Conservation (phyloP, 495 filamentous ascomycete genomes). For the Lasiosphaeriaceae sp. region DNA sequence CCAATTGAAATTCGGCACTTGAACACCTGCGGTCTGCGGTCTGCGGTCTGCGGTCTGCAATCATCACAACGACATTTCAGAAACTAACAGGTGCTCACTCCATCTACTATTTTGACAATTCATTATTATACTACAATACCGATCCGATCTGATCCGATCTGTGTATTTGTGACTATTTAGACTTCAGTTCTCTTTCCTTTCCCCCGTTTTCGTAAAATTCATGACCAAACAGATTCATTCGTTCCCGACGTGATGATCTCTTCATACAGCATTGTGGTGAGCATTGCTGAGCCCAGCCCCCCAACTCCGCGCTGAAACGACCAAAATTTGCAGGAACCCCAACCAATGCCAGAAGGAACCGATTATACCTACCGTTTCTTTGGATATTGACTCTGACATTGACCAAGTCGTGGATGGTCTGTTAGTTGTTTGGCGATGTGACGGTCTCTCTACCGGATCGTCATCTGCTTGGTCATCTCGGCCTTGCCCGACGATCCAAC, state of each 20-base stretch:
- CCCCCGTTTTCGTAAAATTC: conserved; percentile 9
- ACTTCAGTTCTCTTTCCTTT: not conserved
- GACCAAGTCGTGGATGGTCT: conserved; percentile 12
- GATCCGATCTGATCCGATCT: conserved; percentile 8
- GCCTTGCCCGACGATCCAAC: conserved; percentile 50
- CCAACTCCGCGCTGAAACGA: conserved; percentile 45
- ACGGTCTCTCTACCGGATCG: conserved; percentile 68
- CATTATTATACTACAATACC: not conserved
- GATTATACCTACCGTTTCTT: conserved; percentile 45
- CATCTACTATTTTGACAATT: no score
- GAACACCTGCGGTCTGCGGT: no score
- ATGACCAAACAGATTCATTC: conserved; percentile 21
- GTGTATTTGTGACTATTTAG: not conserved
- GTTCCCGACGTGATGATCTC: conserved; percentile 10
- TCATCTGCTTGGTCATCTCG: conserved; percentile 91
- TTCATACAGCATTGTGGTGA: conserved; percentile 9
- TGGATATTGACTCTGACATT: conserved; percentile 22
- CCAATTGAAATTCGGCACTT: no score
- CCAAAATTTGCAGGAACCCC: conserved; percentile 31
- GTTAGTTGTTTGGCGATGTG: not conserved
- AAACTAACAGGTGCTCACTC: no score
- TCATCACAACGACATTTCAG: no score
- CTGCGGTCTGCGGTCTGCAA: no score
- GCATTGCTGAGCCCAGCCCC: conserved; percentile 14
- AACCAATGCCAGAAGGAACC: conserved; percentile 32